Conservation (phyloP, 768 basidiomycete species). For the Suillus decipiens region DNA sequence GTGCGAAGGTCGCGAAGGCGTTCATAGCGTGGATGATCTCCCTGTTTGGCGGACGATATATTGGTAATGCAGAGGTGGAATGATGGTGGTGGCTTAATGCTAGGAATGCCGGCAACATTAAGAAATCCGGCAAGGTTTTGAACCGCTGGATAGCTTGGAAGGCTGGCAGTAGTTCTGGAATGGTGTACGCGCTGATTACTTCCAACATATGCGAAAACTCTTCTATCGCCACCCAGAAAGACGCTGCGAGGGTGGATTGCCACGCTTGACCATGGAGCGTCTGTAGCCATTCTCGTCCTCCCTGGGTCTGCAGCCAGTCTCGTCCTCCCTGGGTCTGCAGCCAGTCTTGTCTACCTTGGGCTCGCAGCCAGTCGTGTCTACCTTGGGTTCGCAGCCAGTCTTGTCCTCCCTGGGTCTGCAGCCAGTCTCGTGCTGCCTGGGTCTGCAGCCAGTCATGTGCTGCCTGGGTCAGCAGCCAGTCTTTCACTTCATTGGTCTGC, state of each 20-base stretch:
- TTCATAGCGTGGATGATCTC: background rate
- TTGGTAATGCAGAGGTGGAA: background rate
- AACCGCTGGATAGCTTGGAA: background rate
- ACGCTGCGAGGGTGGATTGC: background rate
- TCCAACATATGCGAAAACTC: background rate
- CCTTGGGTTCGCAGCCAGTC: too few species aligned
- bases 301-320: too few species aligned
- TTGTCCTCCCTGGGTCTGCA: too few species aligned
- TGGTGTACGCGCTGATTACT: background rate
- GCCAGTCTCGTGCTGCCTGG: too few species aligned
- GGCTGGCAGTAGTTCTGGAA: background rate
- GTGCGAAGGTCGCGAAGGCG: background rate
- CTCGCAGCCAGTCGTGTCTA: too few species aligned
- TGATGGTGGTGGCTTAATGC: background rate
- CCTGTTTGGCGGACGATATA: background rate
- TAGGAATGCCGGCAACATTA: background rate
- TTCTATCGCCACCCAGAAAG: background rate
- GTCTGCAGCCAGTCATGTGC: background rate
- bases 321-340: too few species aligned
- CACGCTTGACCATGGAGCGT: background rate
- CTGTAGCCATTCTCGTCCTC: too few species aligned
- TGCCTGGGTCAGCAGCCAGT: background rate
- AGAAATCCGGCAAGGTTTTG: background rate
- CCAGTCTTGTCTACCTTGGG: too few species aligned
- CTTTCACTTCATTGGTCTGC: background rate